phyloP scores from a whole-genome alignment of 2,329 filamentous ascomycete species.

The Ophioceras dolichostomum region DNA sequence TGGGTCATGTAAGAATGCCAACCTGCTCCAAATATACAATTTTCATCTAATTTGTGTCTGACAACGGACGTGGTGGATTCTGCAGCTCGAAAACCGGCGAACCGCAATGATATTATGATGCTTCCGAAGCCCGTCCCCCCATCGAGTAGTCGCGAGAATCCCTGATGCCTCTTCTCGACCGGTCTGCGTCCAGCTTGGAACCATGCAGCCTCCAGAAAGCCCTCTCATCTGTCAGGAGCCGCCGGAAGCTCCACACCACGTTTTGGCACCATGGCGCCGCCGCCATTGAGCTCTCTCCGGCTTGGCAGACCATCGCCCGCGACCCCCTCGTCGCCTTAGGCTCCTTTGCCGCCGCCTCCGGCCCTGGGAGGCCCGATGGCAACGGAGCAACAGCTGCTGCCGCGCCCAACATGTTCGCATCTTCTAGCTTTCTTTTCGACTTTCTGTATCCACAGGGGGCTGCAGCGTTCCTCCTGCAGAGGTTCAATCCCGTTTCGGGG shows the following conservation, averaged over 20 bases:
- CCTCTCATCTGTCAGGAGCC: slow-evolving; percentile 28
- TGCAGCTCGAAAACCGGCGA: too few species aligned
- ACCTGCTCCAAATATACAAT: too few species aligned
- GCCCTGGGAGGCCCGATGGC: neutral
- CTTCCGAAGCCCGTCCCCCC: neutral
- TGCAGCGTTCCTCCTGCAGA: slow-evolving; percentile 27
- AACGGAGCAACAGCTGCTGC: slow-evolving; percentile 4
- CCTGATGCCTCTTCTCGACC: slow-evolving; percentile 39
- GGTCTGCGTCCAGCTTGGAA: slow-evolving; percentile 43
- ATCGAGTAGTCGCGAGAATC: neutral
- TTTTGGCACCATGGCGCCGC: slow-evolving; percentile 44
- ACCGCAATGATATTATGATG: slow-evolving; percentile 2
- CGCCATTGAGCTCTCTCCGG: slow-evolving; percentile 31
- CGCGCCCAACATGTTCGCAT: slow-evolving; percentile 23
- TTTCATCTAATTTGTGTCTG: too few species aligned
- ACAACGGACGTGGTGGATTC: too few species aligned
- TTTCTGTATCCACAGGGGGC: slow-evolving; percentile 40
- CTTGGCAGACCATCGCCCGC: slow-evolving; percentile 26
- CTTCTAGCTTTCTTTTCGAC: slow-evolving; percentile 40
- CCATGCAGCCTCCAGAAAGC: slow-evolving; percentile 41
- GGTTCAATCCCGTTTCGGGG: slow-evolving; percentile 11
- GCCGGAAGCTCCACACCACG: slow-evolving; percentile 30
- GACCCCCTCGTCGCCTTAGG: slow-evolving; percentile 14
- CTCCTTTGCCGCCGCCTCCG: slow-evolving; percentile 11
- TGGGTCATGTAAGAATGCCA: too few species aligned